Evolutionary conservation across 2,329 filamentous ascomycete genomes (phyloP).

Genomic region (Pseudopyrenochaeta lycopersici): DNA sequence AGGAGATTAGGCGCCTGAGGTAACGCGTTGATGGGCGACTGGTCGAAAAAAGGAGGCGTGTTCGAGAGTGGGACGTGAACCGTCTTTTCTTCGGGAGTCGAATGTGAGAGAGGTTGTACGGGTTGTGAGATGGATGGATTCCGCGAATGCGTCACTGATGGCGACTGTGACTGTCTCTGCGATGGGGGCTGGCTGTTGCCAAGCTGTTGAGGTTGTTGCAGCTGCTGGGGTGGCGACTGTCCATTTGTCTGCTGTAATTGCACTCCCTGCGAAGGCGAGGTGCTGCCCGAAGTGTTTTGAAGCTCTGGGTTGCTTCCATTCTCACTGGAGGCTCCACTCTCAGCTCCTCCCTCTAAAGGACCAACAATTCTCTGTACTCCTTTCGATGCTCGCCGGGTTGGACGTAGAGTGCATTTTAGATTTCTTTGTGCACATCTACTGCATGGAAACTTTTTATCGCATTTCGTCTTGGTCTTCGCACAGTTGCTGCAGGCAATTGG

Average conservation of each 20-base stretch:
- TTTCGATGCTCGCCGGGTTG: conserved; percentile 59
- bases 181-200: conserved; percentile 25
- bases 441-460: conserved; percentile 65
- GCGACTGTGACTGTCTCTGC: conserved; percentile 43
- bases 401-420: conserved; percentile 57
- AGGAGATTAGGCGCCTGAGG: conserved; percentile 40
- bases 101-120: conserved; percentile 39
- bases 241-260: conserved; percentile 32
- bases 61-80: conserved; percentile 37
- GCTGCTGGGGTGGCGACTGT: conserved; percentile 31
- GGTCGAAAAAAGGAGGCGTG: conserved; percentile 54
- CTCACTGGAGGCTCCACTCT: conserved; percentile 47
- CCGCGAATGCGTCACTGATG: conserved; percentile 41
- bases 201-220: conserved; percentile 22
- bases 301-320: conserved; percentile 40
- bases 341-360: conserved; percentile 26
- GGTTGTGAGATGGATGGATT: conserved; percentile 45
- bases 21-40: conserved; percentile 47
- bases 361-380: conserved; percentile 41
- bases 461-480: conserved; percentile 64
- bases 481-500: conserved; percentile 64
- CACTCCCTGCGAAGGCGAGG: conserved; percentile 44
- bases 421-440: conserved; percentile 60
- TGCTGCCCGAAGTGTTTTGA: conserved; percentile 42
- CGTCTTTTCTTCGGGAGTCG: conserved; percentile 44